Base-by-base conservation (phyloP, 225 moss, liverwort and hornwort species). In the Ulota crispa region DNA sequence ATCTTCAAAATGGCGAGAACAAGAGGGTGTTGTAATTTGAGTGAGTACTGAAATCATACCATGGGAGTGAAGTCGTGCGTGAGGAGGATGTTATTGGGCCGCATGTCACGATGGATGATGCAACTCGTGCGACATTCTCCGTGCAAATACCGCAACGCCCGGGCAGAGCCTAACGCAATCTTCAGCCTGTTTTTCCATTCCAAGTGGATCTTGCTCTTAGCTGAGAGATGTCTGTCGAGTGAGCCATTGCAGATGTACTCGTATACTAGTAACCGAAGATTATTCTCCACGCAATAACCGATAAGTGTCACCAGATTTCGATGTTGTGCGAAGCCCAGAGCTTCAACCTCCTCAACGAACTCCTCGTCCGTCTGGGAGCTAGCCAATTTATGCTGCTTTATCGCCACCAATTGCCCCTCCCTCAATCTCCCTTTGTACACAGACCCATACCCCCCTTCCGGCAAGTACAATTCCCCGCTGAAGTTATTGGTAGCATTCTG, bases 201-300 rank as follows among this genome's bases (percentile, higher is more conserved):
- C 81, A 89, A 71, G 42, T 15, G 59, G 16, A 65, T 64, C 78
- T 78, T 83, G 55, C 83, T 87, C 73, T 85, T 89, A 1, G 62
- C 53, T 9, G 91, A 89, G 11, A 94, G 94, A 50, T 92, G 92
- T 69, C 85, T 84, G 30, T 94, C 94, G 8, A 94, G 85, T 64
- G 94, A 94, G 63, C 88, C 88, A 65, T 92, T 94, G 78, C 94
- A 94, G 60, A 91, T 92, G 23, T 85, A 94, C 82, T 94, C 94
- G 27, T 94, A 94, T 2, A 94, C 92, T 24, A 94, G 85, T 64
- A 92, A 78, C 14, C 91, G 91, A 12, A 71, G 81, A 3, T 78
- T 72, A 8, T 88, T 86, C 30, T 92, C 91, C 19, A 80, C 84
- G 31, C 94, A 94, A 71, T 88, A 94, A 4, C 94, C 94, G 19